phyloP scores from a whole-genome alignment of 208 protist species.

The Wallacemonas collosoma region DNA sequence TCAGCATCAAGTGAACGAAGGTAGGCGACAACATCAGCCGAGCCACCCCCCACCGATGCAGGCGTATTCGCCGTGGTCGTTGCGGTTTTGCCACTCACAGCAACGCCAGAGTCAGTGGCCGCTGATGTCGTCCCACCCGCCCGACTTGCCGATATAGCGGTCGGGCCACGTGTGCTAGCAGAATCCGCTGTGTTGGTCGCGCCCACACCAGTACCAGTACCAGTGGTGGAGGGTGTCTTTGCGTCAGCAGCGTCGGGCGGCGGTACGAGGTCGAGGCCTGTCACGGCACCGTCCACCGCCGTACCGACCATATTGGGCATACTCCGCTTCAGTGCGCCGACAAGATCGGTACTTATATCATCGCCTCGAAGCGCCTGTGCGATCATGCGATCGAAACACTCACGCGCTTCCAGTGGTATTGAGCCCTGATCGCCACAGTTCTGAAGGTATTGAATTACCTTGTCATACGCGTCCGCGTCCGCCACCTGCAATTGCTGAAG shows the following conservation, averaged over 20 bases:
- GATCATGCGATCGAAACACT: conserved; percentile 54
- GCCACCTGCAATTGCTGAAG: conserved; percentile 51
- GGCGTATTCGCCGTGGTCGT: not conserved
- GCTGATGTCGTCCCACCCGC: not conserved
- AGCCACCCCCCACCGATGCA: not conserved
- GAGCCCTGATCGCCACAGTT: conserved; percentile 17
- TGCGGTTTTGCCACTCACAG: not conserved
- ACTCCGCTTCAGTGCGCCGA: conserved; percentile 57
- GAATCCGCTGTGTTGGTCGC: not conserved
- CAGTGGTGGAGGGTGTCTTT: not conserved
- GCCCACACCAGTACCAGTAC: not conserved
- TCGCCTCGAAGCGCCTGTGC: conserved; percentile 51
- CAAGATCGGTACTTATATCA: conserved; percentile 31
- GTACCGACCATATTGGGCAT: conserved; percentile 42
- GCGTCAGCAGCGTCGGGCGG: not conserved
- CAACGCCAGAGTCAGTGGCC: not conserved
- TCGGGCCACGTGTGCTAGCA: too few relatives aligned
- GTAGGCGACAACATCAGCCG: not conserved
- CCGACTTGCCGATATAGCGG: too few relatives aligned
- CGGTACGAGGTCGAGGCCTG: not conserved
- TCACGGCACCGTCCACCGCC: not conserved
- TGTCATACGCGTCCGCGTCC: conserved; percentile 62
- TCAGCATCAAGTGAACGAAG: not conserved
- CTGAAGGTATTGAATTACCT: conserved; percentile 74
- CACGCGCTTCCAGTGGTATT: conserved; percentile 33